Conservation (phyloP, 352 stramenopile genomes). For the Phytophthora crassamura region DNA sequence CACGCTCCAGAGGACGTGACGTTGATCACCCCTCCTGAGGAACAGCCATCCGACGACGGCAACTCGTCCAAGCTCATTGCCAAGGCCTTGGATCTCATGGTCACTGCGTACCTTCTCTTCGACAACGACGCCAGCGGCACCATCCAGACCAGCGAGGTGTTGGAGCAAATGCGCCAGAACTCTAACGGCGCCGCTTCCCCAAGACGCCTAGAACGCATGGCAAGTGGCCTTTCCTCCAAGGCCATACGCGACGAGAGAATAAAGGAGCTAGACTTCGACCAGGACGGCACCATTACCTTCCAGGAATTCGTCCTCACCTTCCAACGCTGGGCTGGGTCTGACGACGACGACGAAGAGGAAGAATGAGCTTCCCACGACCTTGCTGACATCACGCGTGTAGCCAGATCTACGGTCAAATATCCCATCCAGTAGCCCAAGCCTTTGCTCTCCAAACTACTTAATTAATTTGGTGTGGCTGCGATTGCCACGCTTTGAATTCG, state of each 20-base stretch:
- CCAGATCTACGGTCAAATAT: constrained; percentile 2
- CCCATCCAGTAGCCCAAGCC: constrained; percentile 2
- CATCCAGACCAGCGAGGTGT: constrained; percentile 80
- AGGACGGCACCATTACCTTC: constrained; percentile 91
- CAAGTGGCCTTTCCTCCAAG: constrained; percentile 66
- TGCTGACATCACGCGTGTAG: background rate
- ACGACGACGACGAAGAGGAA: constrained; percentile 39
- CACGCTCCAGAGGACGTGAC: constrained; percentile 50
- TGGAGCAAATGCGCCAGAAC: constrained; percentile 69
- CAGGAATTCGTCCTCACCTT: constrained; percentile 92
- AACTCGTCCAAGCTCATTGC: constrained; percentile 59
- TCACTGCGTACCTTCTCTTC: constrained; percentile 87
- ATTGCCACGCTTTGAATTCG: constrained; percentile 31
- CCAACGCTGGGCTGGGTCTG: constrained; percentile 83
- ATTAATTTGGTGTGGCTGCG: constrained; percentile 32
- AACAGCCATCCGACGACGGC: constrained; percentile 31
- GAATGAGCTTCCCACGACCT: constrained; percentile 9
- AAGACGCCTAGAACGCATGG: constrained; percentile 53
- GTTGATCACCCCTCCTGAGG: constrained; percentile 29
- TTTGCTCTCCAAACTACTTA: constrained; percentile 14
- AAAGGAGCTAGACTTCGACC: constrained; percentile 89
- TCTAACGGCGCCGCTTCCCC: constrained; percentile 36
- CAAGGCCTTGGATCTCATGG: constrained; percentile 84
- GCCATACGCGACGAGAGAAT: constrained; percentile 76
- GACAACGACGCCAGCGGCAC: constrained; percentile 85